These are phyloP conservation scores for Crepidotus variabilis DNA, from an alignment of 768 basidiomycete genomes.

Conservation along the genomic window DNA sequence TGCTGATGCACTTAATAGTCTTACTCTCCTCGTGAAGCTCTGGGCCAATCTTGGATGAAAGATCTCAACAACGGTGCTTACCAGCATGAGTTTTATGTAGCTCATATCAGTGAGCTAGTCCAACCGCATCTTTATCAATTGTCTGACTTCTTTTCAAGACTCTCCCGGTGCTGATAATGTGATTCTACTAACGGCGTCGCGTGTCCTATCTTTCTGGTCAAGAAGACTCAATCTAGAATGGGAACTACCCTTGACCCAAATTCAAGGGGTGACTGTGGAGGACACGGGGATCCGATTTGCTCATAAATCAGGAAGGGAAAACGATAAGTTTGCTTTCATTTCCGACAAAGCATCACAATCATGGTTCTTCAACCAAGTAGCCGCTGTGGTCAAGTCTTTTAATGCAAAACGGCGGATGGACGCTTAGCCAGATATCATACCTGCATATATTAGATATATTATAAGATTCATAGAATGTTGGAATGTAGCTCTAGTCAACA, in stretches of 20 bases:
- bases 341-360: slow-evolving; percentile 69
- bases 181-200: slow-evolving; percentile 72
- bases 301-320: slow-evolving; percentile 71
- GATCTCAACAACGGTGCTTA: slow-evolving; percentile 89
- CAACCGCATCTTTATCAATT: not conserved
- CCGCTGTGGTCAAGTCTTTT: slow-evolving; percentile 71
- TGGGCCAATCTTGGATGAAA: slow-evolving; percentile 96
- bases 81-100: slow-evolving; percentile 82
- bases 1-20: slow-evolving; percentile 44
- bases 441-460: slow-evolving; percentile 1
- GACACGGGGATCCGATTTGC: slow-evolving; percentile 88
- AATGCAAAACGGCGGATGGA: slow-evolving; percentile 73
- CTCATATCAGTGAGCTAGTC: slow-evolving; percentile 73
- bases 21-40: slow-evolving; percentile 84
- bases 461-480: slow-evolving; percentile 5
- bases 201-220: slow-evolving; percentile 82
- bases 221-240: slow-evolving; percentile 83
- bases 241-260: slow-evolving; percentile 85
- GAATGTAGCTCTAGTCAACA: not conserved
- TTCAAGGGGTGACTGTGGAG: slow-evolving; percentile 86
- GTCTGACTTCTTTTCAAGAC: slow-evolving; percentile 36
- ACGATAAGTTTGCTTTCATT: slow-evolving; percentile 75
- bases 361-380: slow-evolving; percentile 81
- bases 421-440: slow-evolving; percentile 8
- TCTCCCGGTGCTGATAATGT: slow-evolving; percentile 78